Percentiles rank a stretch among this genome's conserved stretches.
Conservation (phyloP, 192 early-diverging fungal genomes). For the Spizellomyces punctatus region DNA sequence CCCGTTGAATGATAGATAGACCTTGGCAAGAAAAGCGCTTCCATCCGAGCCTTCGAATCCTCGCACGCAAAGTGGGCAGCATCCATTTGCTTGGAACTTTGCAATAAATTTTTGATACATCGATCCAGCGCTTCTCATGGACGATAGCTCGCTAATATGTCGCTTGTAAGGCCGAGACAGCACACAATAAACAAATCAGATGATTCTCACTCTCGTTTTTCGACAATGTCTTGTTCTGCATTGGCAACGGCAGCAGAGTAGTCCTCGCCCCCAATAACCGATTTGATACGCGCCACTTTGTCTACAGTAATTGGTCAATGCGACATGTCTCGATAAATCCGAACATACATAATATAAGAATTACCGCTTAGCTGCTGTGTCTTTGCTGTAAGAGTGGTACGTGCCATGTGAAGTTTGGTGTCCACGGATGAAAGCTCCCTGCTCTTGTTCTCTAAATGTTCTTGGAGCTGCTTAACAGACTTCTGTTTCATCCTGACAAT, state of each 20-base stretch:
- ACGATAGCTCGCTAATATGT: slow-evolving; percentile 26
- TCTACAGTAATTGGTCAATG: neutral
- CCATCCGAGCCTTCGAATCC: slow-evolving; percentile 63
- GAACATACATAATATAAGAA: too few species aligned
- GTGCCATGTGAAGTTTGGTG: slow-evolving; percentile 16
- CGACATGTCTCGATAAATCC: too few species aligned
- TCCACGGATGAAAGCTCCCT: slow-evolving; percentile 25
- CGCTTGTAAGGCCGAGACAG: neutral
- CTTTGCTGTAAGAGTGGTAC: slow-evolving; percentile 21
- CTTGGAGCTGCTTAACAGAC: slow-evolving; percentile 4
- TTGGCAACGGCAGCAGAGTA: slow-evolving; percentile 18
- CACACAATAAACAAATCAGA: too few species aligned
- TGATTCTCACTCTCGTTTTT: slow-evolving; percentile 36
- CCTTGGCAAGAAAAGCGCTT: slow-evolving; percentile 42
- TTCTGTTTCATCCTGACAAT: neutral
- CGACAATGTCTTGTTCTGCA: slow-evolving; percentile 21
- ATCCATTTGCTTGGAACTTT: slow-evolving; percentile 61
- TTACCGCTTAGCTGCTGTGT: slow-evolving; percentile 4
- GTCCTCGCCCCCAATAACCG: slow-evolving; percentile 25
- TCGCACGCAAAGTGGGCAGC: slow-evolving; percentile 85
- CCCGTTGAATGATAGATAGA: slow-evolving; percentile 7
- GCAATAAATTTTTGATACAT: slow-evolving; percentile 72
- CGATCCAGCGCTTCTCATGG: slow-evolving; percentile 54
- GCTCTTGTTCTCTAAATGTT: neutral
- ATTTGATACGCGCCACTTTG: slow-evolving; percentile 14